phyloP scores from a whole-genome alignment of 2,329 filamentous ascomycete genomes.

The Amesomyces nigricolor region DNA sequence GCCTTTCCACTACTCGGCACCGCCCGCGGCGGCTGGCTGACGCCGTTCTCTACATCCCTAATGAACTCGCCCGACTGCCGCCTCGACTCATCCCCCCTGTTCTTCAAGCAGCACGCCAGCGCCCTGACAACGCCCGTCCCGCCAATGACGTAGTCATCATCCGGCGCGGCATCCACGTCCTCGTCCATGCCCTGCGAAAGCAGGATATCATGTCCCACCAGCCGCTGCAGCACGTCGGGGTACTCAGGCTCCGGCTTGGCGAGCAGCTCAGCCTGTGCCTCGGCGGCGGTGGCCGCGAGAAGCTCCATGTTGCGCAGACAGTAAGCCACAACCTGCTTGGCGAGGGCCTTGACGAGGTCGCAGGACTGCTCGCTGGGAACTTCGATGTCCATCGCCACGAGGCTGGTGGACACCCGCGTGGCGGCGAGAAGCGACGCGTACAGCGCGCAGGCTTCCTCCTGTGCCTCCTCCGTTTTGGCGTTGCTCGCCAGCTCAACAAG shows the following conservation, averaged over 20 bases:
- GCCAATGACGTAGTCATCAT: slow-evolving; percentile 93
- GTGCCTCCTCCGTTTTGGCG: slow-evolving; percentile 68
- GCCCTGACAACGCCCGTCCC: slow-evolving; percentile 95
- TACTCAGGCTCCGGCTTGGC: slow-evolving; percentile 41
- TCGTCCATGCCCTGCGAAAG: slow-evolving; percentile 48
- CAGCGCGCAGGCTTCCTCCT: slow-evolving; percentile 90
- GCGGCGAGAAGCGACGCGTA: slow-evolving; percentile 90
- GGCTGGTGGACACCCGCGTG: slow-evolving; percentile 71
- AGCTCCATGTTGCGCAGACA: slow-evolving; percentile 86
- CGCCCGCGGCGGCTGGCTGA: slow-evolving; percentile 34
- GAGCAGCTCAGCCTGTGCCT: slow-evolving; percentile 24
- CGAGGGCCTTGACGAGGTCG: slow-evolving; percentile 85
- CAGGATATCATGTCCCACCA: slow-evolving; percentile 65
- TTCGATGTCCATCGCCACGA: slow-evolving; percentile 89
- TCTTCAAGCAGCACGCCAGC: slow-evolving; percentile 81
- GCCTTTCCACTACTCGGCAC: slow-evolving; percentile 55
- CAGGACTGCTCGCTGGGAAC: slow-evolving; percentile 75
- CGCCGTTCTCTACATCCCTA: slow-evolving; percentile 47
- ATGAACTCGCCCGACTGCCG: slow-evolving; percentile 48
- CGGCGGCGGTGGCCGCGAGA: slow-evolving; percentile 35
- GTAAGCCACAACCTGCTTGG: slow-evolving; percentile 92
- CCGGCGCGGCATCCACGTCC: slow-evolving; percentile 65
- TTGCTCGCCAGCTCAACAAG: slow-evolving; percentile 66
- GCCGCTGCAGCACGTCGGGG: slow-evolving; percentile 78
- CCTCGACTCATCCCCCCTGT: slow-evolving; percentile 62